phyloP scores from a whole-genome alignment of 2,329 filamentous ascomycete species.

The Pseudocercospora ulei region DNA sequence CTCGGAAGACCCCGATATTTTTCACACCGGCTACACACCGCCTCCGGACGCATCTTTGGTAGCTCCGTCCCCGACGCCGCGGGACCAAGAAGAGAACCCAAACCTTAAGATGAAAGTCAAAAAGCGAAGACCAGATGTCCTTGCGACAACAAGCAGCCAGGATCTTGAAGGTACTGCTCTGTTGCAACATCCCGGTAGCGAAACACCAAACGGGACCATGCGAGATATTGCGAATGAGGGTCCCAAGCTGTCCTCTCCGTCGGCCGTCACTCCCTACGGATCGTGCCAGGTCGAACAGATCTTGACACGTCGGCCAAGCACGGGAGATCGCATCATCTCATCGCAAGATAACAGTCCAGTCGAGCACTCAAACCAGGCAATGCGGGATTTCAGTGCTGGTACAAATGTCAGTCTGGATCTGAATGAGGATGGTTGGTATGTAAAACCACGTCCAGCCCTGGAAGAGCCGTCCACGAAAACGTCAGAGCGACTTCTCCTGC shows the following conservation, averaged over 20 bases:
- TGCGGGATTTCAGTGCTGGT: slow-evolving; percentile 26
- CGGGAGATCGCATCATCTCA: slow-evolving; percentile 29
- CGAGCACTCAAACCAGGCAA: slow-evolving; percentile 13
- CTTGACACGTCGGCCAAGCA: slow-evolving; percentile 25
- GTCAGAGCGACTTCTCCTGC: slow-evolving; percentile 26
- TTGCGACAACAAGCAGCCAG: slow-evolving; percentile 30
- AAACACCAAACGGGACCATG: slow-evolving; percentile 22
- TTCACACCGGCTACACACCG: slow-evolving; percentile 67
- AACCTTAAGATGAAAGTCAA: slow-evolving; percentile 38
- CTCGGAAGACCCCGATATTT: slow-evolving; percentile 47
- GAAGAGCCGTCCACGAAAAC: slow-evolving; percentile 23
- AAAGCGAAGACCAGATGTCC: slow-evolving; percentile 24
- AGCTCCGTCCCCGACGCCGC: slow-evolving; percentile 23
- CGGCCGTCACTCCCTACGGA: slow-evolving; percentile 17
- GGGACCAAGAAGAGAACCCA: slow-evolving; percentile 30
- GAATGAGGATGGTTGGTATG: slow-evolving; percentile 25
- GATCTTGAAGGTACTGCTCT: slow-evolving; percentile 49
- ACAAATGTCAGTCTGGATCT: slow-evolving; percentile 23
- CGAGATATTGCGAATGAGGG: slow-evolving; percentile 19
- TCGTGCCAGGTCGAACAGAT: slow-evolving; percentile 7
- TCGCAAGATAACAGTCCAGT: slow-evolving; percentile 16
- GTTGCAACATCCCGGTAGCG: slow-evolving; percentile 40
- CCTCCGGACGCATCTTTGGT: slow-evolving; percentile 62
- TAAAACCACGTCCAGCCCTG: slow-evolving; percentile 18
- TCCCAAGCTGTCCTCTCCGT: slow-evolving; percentile 25